Evolutionary conservation across 2,329 filamentous ascomycete genomes (phyloP), one percentile per base, ranked within the genome.

Genomic region (Emmonsia crescens): DNA sequence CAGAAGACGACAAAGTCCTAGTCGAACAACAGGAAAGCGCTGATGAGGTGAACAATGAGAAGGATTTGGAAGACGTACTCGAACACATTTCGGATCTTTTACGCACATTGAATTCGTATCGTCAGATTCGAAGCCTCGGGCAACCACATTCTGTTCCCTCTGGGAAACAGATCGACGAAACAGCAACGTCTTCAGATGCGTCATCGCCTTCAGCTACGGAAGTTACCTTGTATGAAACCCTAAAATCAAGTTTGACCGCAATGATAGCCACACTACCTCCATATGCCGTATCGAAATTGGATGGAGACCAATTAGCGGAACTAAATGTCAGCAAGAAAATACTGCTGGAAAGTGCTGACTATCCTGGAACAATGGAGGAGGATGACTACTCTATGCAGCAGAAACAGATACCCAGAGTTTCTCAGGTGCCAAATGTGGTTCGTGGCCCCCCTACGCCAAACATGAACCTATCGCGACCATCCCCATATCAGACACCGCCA

Each of bases 291-390:
- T 87, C 91, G 5, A 93, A 94, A 69, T 78, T 96, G 64, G 87
- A 95, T 68, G 91, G 91, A 10, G 88, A 95, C 71, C 89, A 91
- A 72, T 77, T 96, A n/a, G 87, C 87, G 36, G 89, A 91, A 62
- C 78, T 96, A 56, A 87, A 89, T 64, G 88, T 96, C 70, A 93
- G 87, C 75, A 89, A 85, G 54, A 90, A 85, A 71, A 82, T 96
- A 24, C 77, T 90, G 63, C 79, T 95, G 55, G 84, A 89, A 63
- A 85, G 82, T 6, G 85, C 87, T 59, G 85, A 91, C 68, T 89
- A 89, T 72, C 83, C 83, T 65, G 91, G 91, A 4, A 84, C 88
- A 3, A 86, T 95, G 84, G 91, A 95, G 67, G 89, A 93, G 68
- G 91, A 96, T 67, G 88, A 91, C 66, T 80, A 80, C 46, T 83